These are phyloP conservation scores for Nymphaea thermarum DNA, from an alignment of 164 flowering plant genomes.

Conservation along the genomic window DNA sequence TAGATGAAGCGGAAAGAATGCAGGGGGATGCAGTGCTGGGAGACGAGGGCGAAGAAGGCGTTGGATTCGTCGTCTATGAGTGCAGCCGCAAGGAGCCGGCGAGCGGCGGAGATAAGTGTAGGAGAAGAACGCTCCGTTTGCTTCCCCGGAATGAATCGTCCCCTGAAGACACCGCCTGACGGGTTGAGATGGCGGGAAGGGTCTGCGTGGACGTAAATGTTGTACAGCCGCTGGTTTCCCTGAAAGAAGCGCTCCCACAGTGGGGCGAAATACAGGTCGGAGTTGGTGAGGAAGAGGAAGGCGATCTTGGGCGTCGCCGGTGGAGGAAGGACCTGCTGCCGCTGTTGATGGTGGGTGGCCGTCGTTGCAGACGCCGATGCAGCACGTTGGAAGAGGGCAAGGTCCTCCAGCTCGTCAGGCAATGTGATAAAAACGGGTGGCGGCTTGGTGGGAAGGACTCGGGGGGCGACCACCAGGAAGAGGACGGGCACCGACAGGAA, in stretches of 20 bases:
- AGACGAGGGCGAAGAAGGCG: conserved; percentile 61
- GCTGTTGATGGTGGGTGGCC: conserved; percentile 3
- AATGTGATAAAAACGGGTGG: conserved; percentile 30
- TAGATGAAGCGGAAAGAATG: conserved; percentile 65
- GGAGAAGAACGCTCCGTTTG: conserved; percentile 74
- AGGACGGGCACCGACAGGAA: conserved; percentile 48
- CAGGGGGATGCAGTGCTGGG: conserved; percentile 82
- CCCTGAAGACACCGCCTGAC: conserved; percentile 30
- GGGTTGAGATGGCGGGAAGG: conserved; percentile 28
- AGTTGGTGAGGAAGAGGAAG: conserved; percentile 75
- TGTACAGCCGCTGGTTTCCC: conserved; percentile 24
- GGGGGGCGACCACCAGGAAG: conserved; percentile 35
- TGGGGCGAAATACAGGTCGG: conserved; percentile 65
- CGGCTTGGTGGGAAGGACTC: conserved; percentile 31
- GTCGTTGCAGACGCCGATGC: conserved; percentile 17
- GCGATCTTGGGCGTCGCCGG: conserved; percentile 53
- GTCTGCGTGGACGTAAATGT: conserved; percentile 84
- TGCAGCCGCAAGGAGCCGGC: conserved; percentile 82
- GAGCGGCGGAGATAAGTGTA: conserved; percentile 73
- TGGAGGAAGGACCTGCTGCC: conserved; percentile 21
- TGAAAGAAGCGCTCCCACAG: conserved; percentile 73
- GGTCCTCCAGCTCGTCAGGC: conserved; percentile 71
- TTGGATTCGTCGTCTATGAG: conserved; percentile 71
- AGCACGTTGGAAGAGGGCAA: conserved; percentile 59
- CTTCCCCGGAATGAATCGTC: conserved; percentile 40